Base-by-base conservation (phyloP, 139 green algal genomes). In the Bryopsis sp. region DNA sequence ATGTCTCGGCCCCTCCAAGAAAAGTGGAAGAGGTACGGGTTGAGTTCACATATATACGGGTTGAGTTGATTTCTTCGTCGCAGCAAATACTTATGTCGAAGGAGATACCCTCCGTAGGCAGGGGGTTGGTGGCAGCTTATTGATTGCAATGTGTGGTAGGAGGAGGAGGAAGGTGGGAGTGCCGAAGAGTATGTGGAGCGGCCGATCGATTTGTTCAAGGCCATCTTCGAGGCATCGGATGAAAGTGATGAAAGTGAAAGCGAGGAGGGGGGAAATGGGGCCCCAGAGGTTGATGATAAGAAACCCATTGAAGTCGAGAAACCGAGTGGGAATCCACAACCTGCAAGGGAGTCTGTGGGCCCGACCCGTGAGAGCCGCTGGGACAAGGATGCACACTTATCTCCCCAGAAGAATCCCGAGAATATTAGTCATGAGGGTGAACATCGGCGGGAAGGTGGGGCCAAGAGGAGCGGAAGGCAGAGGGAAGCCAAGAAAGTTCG, bases 141-240 rank as follows among this genome's bases (percentile, higher is more conserved):
- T n/a, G n/a, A n/a, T n/a, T n/a, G n/a, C n/a, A n/a, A n/a, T n/a
- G n/a, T n/a, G n/a, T n/a, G n/a, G n/a, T n/a, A n/a, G n/a, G n/a
- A n/a, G n/a, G n/a, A n/a, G n/a, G n/a, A n/a, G n/a, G n/a, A n/a
- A n/a, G n/a, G n/a, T n/a, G n/a, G n/a, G n/a, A n/a, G n/a, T n/a
- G n/a, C n/a, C n/a, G n/a, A n/a, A 33, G 39, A 58, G 60, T 61
- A 68, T 57, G 37, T 80, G 24, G 77, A 90, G 5, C 79, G 71
- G 58, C 89, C 86, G 0, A 39, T 94, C 4, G 88, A 94, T 71
- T 76, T 95, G 0, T 93, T 95, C 77, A 87, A 90, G 31, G 84
- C 86, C 19, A 93, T 95, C 57, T 95, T 95, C 37, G 62, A 69
- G 37, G 37, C 37, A 57, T 29, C 8, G 26, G 71, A 78, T 1